These are phyloP conservation scores for Cercis canadensis DNA, from an alignment of 306 rosid species.

Conservation along the genomic window DNA sequence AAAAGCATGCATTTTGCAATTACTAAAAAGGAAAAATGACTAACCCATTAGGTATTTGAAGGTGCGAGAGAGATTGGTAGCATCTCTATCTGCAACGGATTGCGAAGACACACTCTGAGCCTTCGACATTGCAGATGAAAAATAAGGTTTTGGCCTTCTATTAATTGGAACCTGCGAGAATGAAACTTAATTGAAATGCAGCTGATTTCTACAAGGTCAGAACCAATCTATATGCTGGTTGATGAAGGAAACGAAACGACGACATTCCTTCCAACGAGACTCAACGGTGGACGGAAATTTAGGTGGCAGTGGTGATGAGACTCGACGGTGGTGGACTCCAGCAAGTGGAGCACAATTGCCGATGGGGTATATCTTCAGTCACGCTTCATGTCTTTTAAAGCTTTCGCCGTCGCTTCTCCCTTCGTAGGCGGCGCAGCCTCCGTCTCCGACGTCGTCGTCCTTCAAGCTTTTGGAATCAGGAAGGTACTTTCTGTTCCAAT, in stretches of 20 bases:
- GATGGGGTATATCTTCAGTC: constrained; percentile 65
- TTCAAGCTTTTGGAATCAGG: constrained; percentile 63
- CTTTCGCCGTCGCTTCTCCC: constrained; percentile 88
- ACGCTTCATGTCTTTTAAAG: constrained; percentile 75
- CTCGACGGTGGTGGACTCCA: constrained; percentile 69
- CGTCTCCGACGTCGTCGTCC: constrained; percentile 50
- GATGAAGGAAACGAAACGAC: too few species aligned
- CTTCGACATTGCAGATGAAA: constrained; percentile 46
- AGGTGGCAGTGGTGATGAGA: constrained; percentile 18
- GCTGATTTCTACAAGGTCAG: too few species aligned
- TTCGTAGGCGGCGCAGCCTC: constrained; percentile 73
- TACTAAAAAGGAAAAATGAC: neutral
- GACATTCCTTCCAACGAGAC: too few species aligned
- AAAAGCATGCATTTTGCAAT: neutral
- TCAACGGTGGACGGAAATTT: too few species aligned
- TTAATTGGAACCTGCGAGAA: constrained; percentile 9
- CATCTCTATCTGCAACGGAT: constrained; percentile 38
- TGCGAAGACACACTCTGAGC: constrained; percentile 28
- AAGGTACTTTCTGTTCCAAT: constrained; percentile 42
- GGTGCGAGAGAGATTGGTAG: constrained; percentile 75
- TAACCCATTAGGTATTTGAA: constrained; percentile 89
- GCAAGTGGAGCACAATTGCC: constrained; percentile 67
- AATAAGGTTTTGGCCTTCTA: neutral
- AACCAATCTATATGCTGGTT: too few species aligned
- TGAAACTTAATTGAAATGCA: too few species aligned